A percentile compares a stretch with the other conserved stretches of the same genome.
phyloP scores from a whole-genome alignment of 2,329 filamentous ascomycete species.

The Penicillium decumbens region DNA sequence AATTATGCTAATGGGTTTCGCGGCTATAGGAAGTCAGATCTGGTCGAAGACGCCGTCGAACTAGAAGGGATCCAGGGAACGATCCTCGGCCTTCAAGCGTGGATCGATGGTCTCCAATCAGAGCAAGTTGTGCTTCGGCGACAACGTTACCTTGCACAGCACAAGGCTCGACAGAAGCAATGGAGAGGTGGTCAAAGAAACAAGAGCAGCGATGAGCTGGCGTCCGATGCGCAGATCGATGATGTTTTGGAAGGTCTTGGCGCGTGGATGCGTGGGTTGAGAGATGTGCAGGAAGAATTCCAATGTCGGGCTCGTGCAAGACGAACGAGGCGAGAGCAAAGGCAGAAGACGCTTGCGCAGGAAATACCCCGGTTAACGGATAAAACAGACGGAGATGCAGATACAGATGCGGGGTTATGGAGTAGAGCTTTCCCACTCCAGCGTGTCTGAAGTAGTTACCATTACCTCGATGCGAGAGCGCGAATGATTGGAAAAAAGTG shows the following conservation, averaged over 20 bases:
- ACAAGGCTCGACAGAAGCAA: slow-evolving; percentile 14
- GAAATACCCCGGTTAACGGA: not conserved
- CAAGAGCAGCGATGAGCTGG: slow-evolving; percentile 5
- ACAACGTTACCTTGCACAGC: slow-evolving; percentile 2
- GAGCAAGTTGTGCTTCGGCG: slow-evolving; percentile 13
- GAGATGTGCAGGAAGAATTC: slow-evolving; percentile 41
- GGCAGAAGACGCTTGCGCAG: slow-evolving; percentile 5
- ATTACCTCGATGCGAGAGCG: not conserved
- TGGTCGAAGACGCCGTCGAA: slow-evolving; percentile 33
- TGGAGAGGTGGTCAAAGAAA: slow-evolving; percentile 15
- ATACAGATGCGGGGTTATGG: not conserved
- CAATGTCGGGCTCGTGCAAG: slow-evolving; percentile 54
- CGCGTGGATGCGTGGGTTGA: slow-evolving; percentile 44
- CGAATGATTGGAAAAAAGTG: not conserved
- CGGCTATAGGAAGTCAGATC: slow-evolving; percentile 25
- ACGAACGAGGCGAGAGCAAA: slow-evolving; percentile 45
- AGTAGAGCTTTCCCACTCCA: not conserved
- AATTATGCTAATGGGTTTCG: not conserved
- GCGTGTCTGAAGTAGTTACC: not conserved
- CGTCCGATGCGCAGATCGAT: slow-evolving; percentile 25
- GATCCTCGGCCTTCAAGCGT: slow-evolving; percentile 33
- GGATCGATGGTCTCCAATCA: slow-evolving; percentile 28
- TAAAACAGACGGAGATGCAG: not conserved
- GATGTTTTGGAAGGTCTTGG: slow-evolving; percentile 37
- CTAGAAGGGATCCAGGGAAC: slow-evolving; percentile 36